Conservation (phyloP, 2,329 filamentous ascomycete species). For the Saccharata proteae region DNA sequence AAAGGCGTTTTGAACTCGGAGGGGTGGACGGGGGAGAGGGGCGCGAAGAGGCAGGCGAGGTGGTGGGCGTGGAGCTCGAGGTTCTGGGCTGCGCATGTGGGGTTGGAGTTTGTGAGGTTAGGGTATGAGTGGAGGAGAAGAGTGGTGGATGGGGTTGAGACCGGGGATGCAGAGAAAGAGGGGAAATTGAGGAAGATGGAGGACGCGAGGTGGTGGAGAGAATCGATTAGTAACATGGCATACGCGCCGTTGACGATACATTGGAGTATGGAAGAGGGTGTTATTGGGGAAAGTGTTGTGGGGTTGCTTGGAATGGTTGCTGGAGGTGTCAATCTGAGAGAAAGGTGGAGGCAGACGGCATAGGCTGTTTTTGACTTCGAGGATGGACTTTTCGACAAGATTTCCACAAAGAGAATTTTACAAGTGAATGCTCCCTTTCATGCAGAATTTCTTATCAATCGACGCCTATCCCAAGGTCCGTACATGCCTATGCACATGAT, state of each 20-base stretch:
- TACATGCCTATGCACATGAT: too few relatives aligned
- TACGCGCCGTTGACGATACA: slow-evolving; percentile 78
- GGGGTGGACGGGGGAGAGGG: slow-evolving; percentile 37
- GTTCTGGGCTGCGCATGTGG: slow-evolving; percentile 70
- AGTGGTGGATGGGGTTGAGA: slow-evolving; percentile 17
- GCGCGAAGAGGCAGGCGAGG: slow-evolving; percentile 38
- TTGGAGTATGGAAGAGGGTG: slow-evolving; percentile 61
- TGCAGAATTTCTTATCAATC: too few relatives aligned
- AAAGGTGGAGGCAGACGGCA: slow-evolving; percentile 32
- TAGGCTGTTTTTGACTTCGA: not conserved
- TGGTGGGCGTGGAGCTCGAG: slow-evolving; percentile 63
- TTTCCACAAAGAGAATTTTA: too few relatives aligned
- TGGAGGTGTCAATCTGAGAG: slow-evolving; percentile 30
- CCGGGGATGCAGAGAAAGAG: slow-evolving; percentile 24
- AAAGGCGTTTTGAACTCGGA: slow-evolving; percentile 51
- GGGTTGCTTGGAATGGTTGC: slow-evolving; percentile 46
- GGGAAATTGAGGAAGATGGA: slow-evolving; percentile 29
- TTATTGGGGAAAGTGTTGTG: slow-evolving; percentile 46
- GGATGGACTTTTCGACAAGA: not conserved
- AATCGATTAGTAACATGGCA: slow-evolving; percentile 56
- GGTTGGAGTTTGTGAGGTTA: slow-evolving; percentile 61
- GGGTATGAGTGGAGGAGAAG: slow-evolving; percentile 25
- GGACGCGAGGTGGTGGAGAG: slow-evolving; percentile 46
- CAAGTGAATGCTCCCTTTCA: too few relatives aligned
- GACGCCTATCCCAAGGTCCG: too few relatives aligned